Percentiles rank a stretch among this genome's conserved stretches.
phyloP scores from a whole-genome alignment of 2,329 filamentous ascomycete genomes.

The Tricladium varicosporioides region DNA sequence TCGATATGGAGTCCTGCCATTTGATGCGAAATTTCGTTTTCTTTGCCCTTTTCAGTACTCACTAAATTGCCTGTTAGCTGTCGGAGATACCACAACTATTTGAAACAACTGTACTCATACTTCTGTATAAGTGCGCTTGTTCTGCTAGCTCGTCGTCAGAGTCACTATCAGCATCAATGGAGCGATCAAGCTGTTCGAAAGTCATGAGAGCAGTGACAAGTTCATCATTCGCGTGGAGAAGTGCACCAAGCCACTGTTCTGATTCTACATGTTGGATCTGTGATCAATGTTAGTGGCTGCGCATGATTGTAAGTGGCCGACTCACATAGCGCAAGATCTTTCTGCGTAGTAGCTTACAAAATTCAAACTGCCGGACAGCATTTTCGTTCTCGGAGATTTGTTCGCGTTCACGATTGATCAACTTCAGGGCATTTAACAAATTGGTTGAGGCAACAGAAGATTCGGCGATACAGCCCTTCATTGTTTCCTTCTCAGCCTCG shows the following conservation, averaged over 20 bases:
- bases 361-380: conserved; percentile 76
- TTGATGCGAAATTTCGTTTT: conserved; percentile 22
- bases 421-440: conserved; percentile 79
- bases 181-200: conserved; percentile 89
- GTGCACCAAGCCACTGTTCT: conserved; percentile 86
- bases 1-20: conserved; percentile 27
- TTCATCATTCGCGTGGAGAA: conserved; percentile 93
- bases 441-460: conserved; percentile 90
- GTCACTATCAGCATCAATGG: conserved; percentile 73
- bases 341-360: conserved; percentile 79
- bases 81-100: too few species aligned
- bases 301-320: conserved; percentile 12
- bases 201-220: conserved; percentile 92
- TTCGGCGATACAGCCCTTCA: conserved; percentile 86
- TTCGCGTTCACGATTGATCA: conserved; percentile 85
- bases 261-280: conserved; percentile 86
- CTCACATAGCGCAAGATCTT: conserved; percentile 80
- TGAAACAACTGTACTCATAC: conserved; percentile 38
- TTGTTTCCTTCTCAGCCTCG: conserved; percentile 80
- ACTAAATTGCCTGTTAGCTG: neutral
- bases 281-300: conserved; percentile 8
- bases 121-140: conserved; percentile 63
- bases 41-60: conserved; percentile 13
- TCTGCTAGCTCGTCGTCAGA: conserved; percentile 67
- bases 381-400: conserved; percentile 81